These are phyloP conservation scores for Cadophora sp. DNA, from an alignment of 2,329 filamentous ascomycete genomes.

Conservation along the genomic window DNA sequence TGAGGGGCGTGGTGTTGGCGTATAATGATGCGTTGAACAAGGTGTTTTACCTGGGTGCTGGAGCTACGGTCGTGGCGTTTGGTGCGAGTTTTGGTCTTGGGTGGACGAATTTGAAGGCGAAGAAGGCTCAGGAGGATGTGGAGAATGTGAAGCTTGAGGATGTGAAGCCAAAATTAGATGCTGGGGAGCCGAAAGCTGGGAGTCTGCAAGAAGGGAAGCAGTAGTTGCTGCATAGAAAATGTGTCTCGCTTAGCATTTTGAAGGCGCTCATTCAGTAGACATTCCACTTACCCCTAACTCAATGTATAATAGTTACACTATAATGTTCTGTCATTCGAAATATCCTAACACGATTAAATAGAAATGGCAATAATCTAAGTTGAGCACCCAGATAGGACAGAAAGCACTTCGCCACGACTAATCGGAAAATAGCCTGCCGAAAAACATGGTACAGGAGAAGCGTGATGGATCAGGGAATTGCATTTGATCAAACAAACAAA, in stretches of 20 bases:
- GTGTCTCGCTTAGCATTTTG: background rate
- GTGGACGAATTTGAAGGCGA: constrained; percentile 27
- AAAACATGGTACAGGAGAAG: too few relatives aligned
- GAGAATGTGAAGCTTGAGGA: constrained; percentile 7
- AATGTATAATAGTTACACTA: background rate
- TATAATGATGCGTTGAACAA: constrained; percentile 47
- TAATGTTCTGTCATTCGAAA: background rate
- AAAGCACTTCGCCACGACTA: background rate
- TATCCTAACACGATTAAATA: background rate
- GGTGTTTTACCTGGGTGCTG: constrained; percentile 31
- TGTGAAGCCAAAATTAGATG: background rate
- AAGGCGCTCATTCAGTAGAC: background rate
- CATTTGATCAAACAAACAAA: too few relatives aligned
- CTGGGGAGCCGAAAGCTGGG: background rate
- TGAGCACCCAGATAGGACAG: background rate
- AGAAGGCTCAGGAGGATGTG: constrained; percentile 13
- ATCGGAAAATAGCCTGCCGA: too few relatives aligned
- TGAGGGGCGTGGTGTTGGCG: constrained; percentile 48
- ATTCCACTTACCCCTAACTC: background rate
- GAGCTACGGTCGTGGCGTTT: constrained; percentile 21
- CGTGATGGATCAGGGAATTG: too few relatives aligned
- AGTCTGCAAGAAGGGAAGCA: background rate
- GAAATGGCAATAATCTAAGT: background rate
- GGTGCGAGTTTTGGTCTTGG: constrained; percentile 28
- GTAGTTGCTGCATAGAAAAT: background rate